Conservation (phyloP, 805 yeast species). For the Saturnispora serradocipensis region DNA sequence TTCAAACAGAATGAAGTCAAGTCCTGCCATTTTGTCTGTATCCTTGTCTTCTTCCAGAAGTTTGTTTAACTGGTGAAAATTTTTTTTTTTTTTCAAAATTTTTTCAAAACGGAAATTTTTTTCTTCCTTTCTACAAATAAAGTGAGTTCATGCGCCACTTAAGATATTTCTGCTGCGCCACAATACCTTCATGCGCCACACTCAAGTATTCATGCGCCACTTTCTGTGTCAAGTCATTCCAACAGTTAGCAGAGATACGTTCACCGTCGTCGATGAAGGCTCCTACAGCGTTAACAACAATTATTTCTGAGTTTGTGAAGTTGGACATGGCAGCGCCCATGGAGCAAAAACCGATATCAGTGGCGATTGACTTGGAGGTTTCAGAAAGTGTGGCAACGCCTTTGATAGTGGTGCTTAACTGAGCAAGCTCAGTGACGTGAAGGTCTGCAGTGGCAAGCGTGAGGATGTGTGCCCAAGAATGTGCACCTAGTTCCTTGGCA, state of each 20-base stretch:
- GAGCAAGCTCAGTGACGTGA: neutral
- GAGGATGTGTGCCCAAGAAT: neutral
- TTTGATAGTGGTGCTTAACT: neutral
- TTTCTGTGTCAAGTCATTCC: neutral
- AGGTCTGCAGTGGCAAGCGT: slow-evolving; percentile 1
- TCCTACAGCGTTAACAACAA: neutral
- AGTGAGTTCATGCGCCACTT: slow-evolving; percentile 1
- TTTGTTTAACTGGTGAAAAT: neutral
- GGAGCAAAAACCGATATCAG: neutral
- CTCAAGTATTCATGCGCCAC: neutral
- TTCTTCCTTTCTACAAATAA: neutral
- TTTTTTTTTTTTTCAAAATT: slow-evolving; percentile 1
- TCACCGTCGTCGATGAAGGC: slow-evolving; percentile 4
- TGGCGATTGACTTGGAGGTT: neutral
- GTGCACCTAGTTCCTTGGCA: slow-evolving; percentile 5
- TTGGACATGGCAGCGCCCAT: slow-evolving; percentile 1
- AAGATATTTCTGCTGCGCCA: neutral
- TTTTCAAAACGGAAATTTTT: neutral
- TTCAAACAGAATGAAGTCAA: slow-evolving; percentile 90
- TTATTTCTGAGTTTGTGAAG: neutral
- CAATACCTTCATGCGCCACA: neutral
- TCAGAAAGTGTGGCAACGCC: neutral
- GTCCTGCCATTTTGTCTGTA: slow-evolving; percentile 43
- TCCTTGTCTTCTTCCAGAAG: neutral
- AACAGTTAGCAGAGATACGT: neutral